Conservation (phyloP, 2,329 filamentous ascomycete species). For the Phialophora macrospora region DNA sequence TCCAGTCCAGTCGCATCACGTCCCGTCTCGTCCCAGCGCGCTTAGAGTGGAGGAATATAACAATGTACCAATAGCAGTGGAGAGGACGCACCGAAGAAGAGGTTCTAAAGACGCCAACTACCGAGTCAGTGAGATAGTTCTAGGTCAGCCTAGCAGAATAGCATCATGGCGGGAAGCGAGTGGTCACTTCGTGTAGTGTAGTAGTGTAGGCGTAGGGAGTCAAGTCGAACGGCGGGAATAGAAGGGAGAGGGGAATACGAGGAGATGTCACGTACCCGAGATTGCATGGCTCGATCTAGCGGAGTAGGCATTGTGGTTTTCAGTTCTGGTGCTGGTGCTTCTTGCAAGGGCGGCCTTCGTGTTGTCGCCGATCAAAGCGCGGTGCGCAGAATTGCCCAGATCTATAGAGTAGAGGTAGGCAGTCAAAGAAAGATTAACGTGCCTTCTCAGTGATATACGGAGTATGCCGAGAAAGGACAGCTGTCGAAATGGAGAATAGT, state of each 20-base stretch:
- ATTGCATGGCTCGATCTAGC: slow-evolving; percentile 70
- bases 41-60: neutral
- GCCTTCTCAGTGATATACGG: neutral
- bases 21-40: neutral
- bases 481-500: too few relatives aligned
- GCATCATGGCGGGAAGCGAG: neutral
- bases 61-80: slow-evolving; percentile 2
- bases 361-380: too few relatives aligned
- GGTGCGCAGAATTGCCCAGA: too few relatives aligned
- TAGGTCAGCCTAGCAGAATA: neutral
- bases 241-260: neutral
- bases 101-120: slow-evolving; percentile 46
- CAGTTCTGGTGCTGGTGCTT: neutral
- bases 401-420: too few relatives aligned
- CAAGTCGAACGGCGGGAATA: neutral
- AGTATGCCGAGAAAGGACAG: neutral
- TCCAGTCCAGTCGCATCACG: neutral
- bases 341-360: too few relatives aligned
- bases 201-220: neutral
- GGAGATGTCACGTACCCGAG: slow-evolving; percentile 60
- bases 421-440: too few relatives aligned
- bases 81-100: slow-evolving; percentile 65
- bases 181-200: neutral
- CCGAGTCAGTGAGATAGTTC: neutral
- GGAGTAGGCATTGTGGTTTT: slow-evolving; percentile 66